Evolutionary conservation across 2,329 filamentous ascomycete species (phyloP).

Genomic region (Ophiostoma ips): DNA sequence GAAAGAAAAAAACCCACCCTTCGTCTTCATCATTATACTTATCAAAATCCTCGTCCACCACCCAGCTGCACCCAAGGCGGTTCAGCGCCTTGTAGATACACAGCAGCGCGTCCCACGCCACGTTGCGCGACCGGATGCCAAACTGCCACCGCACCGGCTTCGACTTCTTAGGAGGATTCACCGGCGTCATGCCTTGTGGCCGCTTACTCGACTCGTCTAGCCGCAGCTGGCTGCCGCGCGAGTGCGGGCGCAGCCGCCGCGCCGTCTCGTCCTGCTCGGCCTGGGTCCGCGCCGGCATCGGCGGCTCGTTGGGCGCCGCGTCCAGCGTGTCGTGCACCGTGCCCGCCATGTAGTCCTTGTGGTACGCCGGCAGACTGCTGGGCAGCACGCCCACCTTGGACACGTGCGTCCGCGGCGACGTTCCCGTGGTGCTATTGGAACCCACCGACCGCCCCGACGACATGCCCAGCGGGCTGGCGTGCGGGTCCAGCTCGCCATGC

Average conservation of each 20-base stretch:
- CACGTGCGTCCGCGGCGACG: constrained; percentile 42
- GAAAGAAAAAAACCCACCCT: too few species aligned
- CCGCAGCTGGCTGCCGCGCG: constrained; percentile 54
- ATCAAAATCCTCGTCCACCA: constrained; percentile 48
- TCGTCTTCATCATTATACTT: constrained; percentile 30
- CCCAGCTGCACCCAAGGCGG: constrained; percentile 81
- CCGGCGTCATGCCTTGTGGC: constrained; percentile 49
- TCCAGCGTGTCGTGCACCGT: constrained; percentile 32
- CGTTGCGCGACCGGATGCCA: constrained; percentile 86
- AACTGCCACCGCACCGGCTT: constrained; percentile 95
- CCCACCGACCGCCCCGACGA: constrained; percentile 40
- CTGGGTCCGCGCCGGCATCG: constrained; percentile 38
- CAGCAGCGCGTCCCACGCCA: constrained; percentile 83
- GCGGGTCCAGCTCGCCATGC: constrained; percentile 20
- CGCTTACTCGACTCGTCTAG: constrained; percentile 49
- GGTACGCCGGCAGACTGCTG: constrained; percentile 79
- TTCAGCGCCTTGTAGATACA: constrained; percentile 88
- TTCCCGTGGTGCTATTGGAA: constrained; percentile 33
- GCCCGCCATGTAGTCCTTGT: constrained; percentile 70
- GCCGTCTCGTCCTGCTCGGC: constrained; percentile 73
- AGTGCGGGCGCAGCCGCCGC: constrained; percentile 73
- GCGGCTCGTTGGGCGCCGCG: constrained; percentile 33
- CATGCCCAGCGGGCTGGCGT: constrained; percentile 38
- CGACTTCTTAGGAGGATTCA: constrained; percentile 51
- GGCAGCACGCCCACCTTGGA: constrained; percentile 88